These are phyloP conservation scores for Epichloe scottii DNA, from an alignment of 2,329 filamentous ascomycete species.

Conservation along the genomic window DNA sequence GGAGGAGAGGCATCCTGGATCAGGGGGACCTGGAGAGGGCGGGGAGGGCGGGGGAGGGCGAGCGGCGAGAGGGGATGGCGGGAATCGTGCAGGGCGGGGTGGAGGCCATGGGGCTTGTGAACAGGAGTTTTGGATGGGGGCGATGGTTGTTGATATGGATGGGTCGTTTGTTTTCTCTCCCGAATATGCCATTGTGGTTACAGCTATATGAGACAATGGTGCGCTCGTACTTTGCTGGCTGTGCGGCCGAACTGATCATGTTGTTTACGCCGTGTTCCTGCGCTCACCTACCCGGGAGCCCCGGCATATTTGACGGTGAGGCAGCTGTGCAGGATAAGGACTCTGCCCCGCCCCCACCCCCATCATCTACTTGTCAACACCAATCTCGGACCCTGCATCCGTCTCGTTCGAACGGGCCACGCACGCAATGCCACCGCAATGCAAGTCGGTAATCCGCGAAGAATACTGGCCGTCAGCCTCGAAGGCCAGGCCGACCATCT, in stretches of 20 bases:
- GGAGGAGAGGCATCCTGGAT: constrained; percentile 41
- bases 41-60: constrained; percentile 16
- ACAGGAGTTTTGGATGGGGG: constrained; percentile 43
- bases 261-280: too few species aligned
- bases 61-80: constrained; percentile 29
- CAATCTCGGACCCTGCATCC: too few species aligned
- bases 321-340: too few species aligned
- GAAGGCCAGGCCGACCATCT: constrained; percentile 33
- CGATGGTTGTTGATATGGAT: constrained; percentile 8
- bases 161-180: too few species aligned
- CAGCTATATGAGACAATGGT: too few species aligned
- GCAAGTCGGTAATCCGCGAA: constrained; percentile 21
- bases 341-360: background rate
- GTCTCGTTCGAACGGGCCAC: background rate
- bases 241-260: too few species aligned
- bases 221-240: too few species aligned
- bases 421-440: background rate
- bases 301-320: too few species aligned
- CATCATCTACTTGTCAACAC: background rate
- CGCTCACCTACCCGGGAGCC: too few species aligned
- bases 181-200: too few species aligned
- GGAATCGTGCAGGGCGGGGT: constrained; percentile 35
- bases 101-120: constrained; percentile 37
- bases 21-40: constrained; percentile 40
- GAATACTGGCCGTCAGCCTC: constrained; percentile 46